Percentiles rank a stretch among this genome's conserved stretches.
Conservation (phyloP, 345 rosid species). For the Euphorbia pulcherrima region DNA sequence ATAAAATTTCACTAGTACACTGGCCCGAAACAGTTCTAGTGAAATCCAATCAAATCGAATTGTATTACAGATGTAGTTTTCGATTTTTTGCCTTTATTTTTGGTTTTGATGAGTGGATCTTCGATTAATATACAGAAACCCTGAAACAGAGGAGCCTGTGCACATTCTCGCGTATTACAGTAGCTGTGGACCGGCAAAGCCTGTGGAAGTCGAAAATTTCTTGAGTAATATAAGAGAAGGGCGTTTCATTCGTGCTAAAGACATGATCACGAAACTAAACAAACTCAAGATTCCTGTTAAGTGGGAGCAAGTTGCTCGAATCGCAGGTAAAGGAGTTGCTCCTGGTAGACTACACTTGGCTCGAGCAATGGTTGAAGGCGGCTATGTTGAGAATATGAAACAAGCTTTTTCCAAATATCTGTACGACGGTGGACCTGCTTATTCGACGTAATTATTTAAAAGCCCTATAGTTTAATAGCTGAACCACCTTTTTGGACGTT, state of each 20-base stretch:
- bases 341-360: slow-evolving; percentile 95
- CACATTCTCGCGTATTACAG: slow-evolving; percentile 96
- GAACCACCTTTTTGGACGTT: no score
- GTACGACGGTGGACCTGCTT: slow-evolving; percentile 93
- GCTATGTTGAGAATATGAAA: slow-evolving; percentile 73
- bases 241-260: slow-evolving; percentile 73
- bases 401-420: slow-evolving; percentile 86
- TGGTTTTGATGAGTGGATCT: slow-evolving; percentile 17
- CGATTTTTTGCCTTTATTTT: slow-evolving; percentile 6
- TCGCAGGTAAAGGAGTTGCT: slow-evolving; percentile 91
- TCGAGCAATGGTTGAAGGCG: slow-evolving; percentile 92
- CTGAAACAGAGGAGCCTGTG: slow-evolving; percentile 72
- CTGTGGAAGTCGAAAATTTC: slow-evolving; percentile 60
- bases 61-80: not conserved
- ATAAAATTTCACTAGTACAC: no score
- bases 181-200: slow-evolving; percentile 66
- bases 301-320: slow-evolving; percentile 80
- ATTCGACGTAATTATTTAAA: slow-evolving; percentile 50
- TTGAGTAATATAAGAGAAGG: slow-evolving; percentile 80
- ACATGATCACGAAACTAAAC: slow-evolving; percentile 70
- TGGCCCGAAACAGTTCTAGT: no score
- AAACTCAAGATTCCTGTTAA: slow-evolving; percentile 74
- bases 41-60: no score
- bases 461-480: slow-evolving; percentile 4
- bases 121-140: slow-evolving; percentile 34